Evolutionary conservation across 768 basidiomycete species (phyloP).

Genomic region (Lactifluus hygrophoroides): DNA sequence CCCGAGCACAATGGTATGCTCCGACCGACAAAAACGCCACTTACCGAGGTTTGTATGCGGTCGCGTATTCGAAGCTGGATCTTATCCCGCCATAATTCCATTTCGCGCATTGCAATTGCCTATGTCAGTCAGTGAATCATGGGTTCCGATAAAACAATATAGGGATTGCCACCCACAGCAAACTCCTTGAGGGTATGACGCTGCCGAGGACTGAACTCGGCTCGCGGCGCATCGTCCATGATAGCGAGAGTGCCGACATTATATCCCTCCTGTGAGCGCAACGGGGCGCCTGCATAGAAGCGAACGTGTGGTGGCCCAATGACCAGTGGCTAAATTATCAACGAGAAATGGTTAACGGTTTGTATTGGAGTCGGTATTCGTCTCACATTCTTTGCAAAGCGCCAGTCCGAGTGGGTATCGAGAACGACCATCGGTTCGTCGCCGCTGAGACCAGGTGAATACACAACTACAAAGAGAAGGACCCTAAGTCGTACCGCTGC

Average conservation of each 20-base stretch:
- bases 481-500: slow-evolving; percentile 44
- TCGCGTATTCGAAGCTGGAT: slow-evolving; percentile 88
- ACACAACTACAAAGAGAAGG: neutral
- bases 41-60: slow-evolving; percentile 80
- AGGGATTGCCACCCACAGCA: slow-evolving; percentile 37
- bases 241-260: slow-evolving; percentile 87
- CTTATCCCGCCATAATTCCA: slow-evolving; percentile 96
- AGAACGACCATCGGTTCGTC: slow-evolving; percentile 85
- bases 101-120: slow-evolving; percentile 88
- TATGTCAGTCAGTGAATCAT: slow-evolving; percentile 16
- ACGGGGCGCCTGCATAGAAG: slow-evolving; percentile 88
- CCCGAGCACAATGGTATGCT: neutral
- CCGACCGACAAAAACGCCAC: slow-evolving; percentile 20
- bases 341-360: neutral
- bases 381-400: slow-evolving; percentile 75
- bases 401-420: slow-evolving; percentile 77
- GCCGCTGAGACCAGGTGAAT: slow-evolving; percentile 35
- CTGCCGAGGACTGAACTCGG: slow-evolving; percentile 82
- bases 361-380: neutral
- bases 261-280: slow-evolving; percentile 82
- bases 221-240: slow-evolving; percentile 72
- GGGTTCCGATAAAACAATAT: neutral
- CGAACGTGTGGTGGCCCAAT: slow-evolving; percentile 56
- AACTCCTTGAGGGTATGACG: slow-evolving; percentile 92
- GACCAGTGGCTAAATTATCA: slow-evolving; percentile 55